phyloP scores from a whole-genome alignment of 2,329 filamentous ascomycete species.

The Trichoderma polysporum region DNA sequence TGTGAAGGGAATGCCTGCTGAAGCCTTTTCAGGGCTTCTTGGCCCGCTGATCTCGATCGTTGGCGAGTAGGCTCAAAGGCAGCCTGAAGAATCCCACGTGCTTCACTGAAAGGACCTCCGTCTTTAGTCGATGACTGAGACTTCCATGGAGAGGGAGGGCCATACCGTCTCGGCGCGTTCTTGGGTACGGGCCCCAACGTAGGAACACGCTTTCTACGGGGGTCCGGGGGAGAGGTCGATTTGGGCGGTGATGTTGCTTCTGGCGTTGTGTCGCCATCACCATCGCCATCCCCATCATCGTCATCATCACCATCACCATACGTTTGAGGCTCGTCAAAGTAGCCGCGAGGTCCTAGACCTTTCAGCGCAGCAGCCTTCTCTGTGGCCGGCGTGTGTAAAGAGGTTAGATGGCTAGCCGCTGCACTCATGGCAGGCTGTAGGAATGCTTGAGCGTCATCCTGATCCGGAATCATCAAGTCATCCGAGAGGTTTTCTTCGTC shows the following conservation, averaged over 20 bases:
- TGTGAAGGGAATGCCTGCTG: slow-evolving; percentile 57
- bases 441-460: slow-evolving; percentile 59
- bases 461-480: slow-evolving; percentile 38
- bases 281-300: slow-evolving; percentile 21
- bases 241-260: slow-evolving; percentile 27
- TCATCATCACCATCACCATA: slow-evolving; percentile 23
- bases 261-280: slow-evolving; percentile 27
- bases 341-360: slow-evolving; percentile 31
- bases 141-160: slow-evolving; percentile 34
- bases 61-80: slow-evolving; percentile 49
- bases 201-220: slow-evolving; percentile 14
- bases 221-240: not conserved
- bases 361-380: slow-evolving; percentile 60
- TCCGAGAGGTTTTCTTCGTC: slow-evolving; percentile 23
- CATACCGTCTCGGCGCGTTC: slow-evolving; percentile 14
- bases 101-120: slow-evolving; percentile 26
- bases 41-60: slow-evolving; percentile 55
- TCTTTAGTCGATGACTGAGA: slow-evolving; percentile 24
- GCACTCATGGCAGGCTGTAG: slow-evolving; percentile 60
- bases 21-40: slow-evolving; percentile 57
- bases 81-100: slow-evolving; percentile 40
- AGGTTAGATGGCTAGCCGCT: slow-evolving; percentile 55
- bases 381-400: slow-evolving; percentile 53
- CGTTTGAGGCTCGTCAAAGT: slow-evolving; percentile 30
- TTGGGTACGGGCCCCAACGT: slow-evolving; percentile 15